Evolutionary conservation across 371 early-diverging fungal genomes (phyloP), one percentile per base, ranked within the genome.

Genomic region (Apophysomyces ossiformis): DNA sequence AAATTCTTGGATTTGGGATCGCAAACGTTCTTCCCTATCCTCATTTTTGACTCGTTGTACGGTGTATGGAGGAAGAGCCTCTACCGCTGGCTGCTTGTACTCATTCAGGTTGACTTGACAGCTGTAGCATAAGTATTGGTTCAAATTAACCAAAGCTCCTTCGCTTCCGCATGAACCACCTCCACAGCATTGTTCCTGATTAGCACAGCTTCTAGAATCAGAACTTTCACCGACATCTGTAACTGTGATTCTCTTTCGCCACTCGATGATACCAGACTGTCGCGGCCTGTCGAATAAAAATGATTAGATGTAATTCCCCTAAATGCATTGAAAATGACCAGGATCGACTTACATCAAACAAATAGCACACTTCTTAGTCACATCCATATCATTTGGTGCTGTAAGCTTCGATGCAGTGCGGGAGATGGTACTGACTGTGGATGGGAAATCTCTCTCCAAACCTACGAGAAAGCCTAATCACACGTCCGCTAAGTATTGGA

Each of bases 361-460:
- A 7, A 88, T 72, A 1, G 86, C 82, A 70, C 89, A 90, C 12
- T 74, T 73, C 61, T 64, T 65, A 26, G 69, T 69, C 0, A 69
- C 21, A 45, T 85, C 83, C 58, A 79, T 71, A 32, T 75, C 74
- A 7, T 70, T 78, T 2, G 81, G 72, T 15, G 85, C 82, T 18
- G 82, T 81, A 37, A 96, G 71, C 68, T 95, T 96, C 32, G 85
- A 84, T 21, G 90, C 92, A 0, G 97, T 97, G 43, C 95, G 83
- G 37, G 89, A 87, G 5, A 97, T 90, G 0, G 96, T 96, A 45
- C 90, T 87, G 9, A 91, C 93, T 0, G 96, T 96, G 5, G 95
- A 92, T 0, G 95, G 90, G 65, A 94, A 97, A 61, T 91, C 95
- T 11, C 82, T 77, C 65, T 94, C 93, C 37, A 97, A 81, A 0